Base-by-base conservation (phyloP, 2,329 filamentous ascomycete genomes). In the Trichophyton rubrum region DNA sequence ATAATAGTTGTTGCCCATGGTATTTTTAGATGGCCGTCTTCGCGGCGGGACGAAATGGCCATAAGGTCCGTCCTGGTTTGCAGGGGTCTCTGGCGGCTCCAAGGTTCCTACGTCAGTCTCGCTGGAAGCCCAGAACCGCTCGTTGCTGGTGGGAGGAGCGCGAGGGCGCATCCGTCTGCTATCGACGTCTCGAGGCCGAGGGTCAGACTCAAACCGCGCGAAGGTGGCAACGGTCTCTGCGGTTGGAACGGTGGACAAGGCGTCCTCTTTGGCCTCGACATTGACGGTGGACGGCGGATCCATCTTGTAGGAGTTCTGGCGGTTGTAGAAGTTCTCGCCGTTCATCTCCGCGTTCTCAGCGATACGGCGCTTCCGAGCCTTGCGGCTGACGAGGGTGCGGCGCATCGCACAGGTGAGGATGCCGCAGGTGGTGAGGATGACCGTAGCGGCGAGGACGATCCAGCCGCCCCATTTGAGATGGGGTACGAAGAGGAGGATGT, bases 331-430 rank as follows among this genome's bases (percentile, higher is more conserved):
- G 70, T 91, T 93, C 68, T 93, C 85, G 30, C 92, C 92, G 71
- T 89, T 97, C 91, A 97, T 97, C 71, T 97, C 91, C 6, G 91
- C 89, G 71, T 97, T 96, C 73, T 95, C 88, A 1, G 85, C 90
- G 70, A 97, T 95, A 53, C 90, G 84, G 78, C 86, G 89, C 80
- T 93, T 91, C 64, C 91, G 83, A n/a, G 91, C 89, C 77, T 96
- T 96, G 67, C 92, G 84, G 73, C 89, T 89, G 63, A 96, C 89
- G 61, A 97, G 78, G 1, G 91, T 95, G 62, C 92, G 85, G 65
- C 93, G 87, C 90, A 97, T 97, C 22, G 90, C 90, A 72, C 91
- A 99, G 7, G 90, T 91, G 40, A 96, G 85, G 61, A 99, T 82
- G 47, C 86, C 87, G 70, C 89, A 88, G 24, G 89, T 79, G 58